Evolutionary conservation across 768 basidiomycete genomes (phyloP), one percentile per base, ranked within the genome.

Genomic region (Trametes punicea): DNA sequence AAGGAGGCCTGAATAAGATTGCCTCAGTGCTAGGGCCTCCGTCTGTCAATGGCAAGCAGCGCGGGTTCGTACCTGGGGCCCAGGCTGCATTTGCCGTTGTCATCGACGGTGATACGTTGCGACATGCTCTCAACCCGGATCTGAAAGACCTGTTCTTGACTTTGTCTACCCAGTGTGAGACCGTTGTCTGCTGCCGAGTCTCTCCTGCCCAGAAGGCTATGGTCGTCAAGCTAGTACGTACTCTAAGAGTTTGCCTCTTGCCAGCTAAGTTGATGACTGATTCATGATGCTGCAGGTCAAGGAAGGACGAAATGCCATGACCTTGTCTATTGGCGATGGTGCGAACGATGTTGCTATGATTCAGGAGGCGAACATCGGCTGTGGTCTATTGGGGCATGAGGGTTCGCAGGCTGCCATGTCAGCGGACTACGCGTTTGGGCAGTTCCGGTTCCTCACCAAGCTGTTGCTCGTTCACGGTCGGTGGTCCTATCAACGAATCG

Each of bases 311-410:
- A 87, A 92, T 46, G 94, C 94, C 0, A 97, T 98, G 96, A 96
- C 95, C 1, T 71, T 98, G 26, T 90, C 95, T 0, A 98, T 99
- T 51, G 96, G 96, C 9, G 96, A 98, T 64, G 93, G 93, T 51
- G 96, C 96, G 15, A 98, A 98, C 67, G 96, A 98, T 67, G 96
- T 98, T 21, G 94, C 95, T 6, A 98, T 98, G 96, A 98, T 98
- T 56, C 96, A 98, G 69, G 96, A 96, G 66, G 96, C 96, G n/a
- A 94, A 98, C 69, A 88, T 98, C 62, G 96, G 96, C 3, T 92
- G 94, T 66, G 96, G 96, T 20, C 75, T 98, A 25, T 82, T 92
- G 63, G 96, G 96, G 41, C 81, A 95, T 33, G 96, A 98, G 70
- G 96, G 96, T 46, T 95, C 93, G 20, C 96, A 98, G 71, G 96